A percentile compares a stretch with the other conserved stretches of the same genome.
phyloP scores from a whole-genome alignment of 2,329 filamentous ascomycete species.

The Rhynchosporium secalis region DNA sequence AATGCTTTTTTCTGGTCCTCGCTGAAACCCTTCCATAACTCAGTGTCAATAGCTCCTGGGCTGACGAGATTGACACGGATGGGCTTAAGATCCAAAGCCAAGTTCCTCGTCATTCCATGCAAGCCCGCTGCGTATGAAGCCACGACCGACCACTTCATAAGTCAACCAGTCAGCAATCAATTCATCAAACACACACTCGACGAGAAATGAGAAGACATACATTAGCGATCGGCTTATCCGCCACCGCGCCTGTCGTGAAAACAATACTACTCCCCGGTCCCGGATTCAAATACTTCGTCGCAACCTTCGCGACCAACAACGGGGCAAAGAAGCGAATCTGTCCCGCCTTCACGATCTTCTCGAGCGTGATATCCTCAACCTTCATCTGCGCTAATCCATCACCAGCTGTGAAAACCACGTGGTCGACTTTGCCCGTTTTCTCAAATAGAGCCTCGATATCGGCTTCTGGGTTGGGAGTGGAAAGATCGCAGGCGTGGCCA shows the following conservation, averaged over 20 bases:
- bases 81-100: slow-evolving; percentile 64
- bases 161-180: too few relatives aligned
- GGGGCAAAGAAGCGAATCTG: slow-evolving; percentile 34
- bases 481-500: slow-evolving; percentile 33
- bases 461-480: slow-evolving; percentile 24
- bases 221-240: slow-evolving; percentile 23
- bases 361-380: slow-evolving; percentile 20
- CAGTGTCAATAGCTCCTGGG: slow-evolving; percentile 55
- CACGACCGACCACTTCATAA: slow-evolving; percentile 47
- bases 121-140: slow-evolving; percentile 51
- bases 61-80: slow-evolving; percentile 62
- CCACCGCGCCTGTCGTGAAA: slow-evolving; percentile 27
- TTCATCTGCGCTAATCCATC: slow-evolving; percentile 20
- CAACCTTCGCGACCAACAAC: slow-evolving; percentile 34
- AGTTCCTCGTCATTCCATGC: slow-evolving; percentile 52
- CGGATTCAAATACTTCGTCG: slow-evolving; percentile 23
- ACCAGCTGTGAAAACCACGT: slow-evolving; percentile 37
- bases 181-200: too few relatives aligned
- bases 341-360: slow-evolving; percentile 26
- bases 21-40: slow-evolving; percentile 42
- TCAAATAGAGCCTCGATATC: slow-evolving; percentile 47
- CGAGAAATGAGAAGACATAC: too few relatives aligned
- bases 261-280: slow-evolving; percentile 27
- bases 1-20: slow-evolving; percentile 42
- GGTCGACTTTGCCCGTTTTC: slow-evolving; percentile 30